Conservation (phyloP, 164 flowering plant species). For the Annona cherimola region DNA sequence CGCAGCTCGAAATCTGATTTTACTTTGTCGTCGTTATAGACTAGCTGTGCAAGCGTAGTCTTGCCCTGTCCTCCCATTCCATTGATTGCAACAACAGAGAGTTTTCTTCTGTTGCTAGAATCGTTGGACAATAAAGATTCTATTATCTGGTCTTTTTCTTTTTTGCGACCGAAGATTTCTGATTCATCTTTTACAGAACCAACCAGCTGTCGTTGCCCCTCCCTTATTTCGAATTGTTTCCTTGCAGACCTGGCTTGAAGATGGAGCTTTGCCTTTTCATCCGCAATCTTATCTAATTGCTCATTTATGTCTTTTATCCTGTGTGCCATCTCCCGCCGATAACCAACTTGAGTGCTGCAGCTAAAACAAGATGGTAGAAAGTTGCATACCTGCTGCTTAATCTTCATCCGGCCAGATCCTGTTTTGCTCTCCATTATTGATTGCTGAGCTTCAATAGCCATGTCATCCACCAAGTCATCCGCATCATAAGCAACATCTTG, state of each 20-base stretch:
- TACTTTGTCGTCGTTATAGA: slow-evolving; percentile 2
- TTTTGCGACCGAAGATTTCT: slow-evolving; percentile 1
- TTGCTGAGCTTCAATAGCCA: neutral
- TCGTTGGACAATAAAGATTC: neutral
- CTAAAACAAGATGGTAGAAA: neutral
- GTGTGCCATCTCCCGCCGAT: slow-evolving; percentile 1
- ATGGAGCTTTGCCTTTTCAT: neutral
- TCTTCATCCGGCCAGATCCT: neutral
- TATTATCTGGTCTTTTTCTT: slow-evolving; percentile 1
- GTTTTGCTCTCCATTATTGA: neutral
- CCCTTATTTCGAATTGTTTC: neutral
- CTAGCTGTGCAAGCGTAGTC: slow-evolving; percentile 14
- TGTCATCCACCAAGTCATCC: slow-evolving; percentile 4
- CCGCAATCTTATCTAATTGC: slow-evolving; percentile 5
- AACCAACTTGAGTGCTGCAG: neutral
- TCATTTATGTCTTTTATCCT: neutral
- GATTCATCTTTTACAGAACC: neutral
- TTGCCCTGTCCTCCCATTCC: slow-evolving; percentile 15
- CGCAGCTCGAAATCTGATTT: neutral
- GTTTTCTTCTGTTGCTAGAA: neutral
- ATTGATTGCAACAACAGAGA: slow-evolving; percentile 4
- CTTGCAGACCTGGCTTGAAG: neutral
- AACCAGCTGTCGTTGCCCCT: too few species aligned
- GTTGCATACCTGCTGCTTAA: neutral
- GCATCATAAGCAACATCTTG: slow-evolving; percentile 7